Evolutionary conservation across 2,329 filamentous ascomycete species (phyloP).

Genomic region (Monosporascus sp.): DNA sequence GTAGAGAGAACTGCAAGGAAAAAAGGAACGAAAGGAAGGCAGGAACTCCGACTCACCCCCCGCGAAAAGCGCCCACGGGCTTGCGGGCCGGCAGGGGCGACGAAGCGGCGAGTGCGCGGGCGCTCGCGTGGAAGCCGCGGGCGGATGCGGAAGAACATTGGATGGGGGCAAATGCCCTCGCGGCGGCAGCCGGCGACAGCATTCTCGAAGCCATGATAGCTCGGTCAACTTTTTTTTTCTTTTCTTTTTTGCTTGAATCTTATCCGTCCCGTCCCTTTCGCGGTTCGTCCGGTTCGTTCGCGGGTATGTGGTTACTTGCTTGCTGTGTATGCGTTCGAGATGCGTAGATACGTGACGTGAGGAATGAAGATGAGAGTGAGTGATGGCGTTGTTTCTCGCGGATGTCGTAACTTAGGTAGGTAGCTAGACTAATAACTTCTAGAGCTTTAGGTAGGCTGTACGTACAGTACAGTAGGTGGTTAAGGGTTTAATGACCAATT

Average conservation of each 20-base stretch:
- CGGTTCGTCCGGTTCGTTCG: background rate
- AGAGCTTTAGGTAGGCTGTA: background rate
- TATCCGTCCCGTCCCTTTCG: background rate
- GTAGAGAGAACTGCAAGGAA: background rate
- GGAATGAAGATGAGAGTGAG: too few relatives aligned
- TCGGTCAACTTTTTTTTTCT: background rate
- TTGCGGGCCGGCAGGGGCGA: slow-evolving; percentile 49
- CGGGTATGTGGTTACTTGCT: background rate
- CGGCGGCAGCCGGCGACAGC: slow-evolving; percentile 28
- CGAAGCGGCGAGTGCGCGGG: slow-evolving; percentile 35
- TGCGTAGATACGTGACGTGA: too few relatives aligned
- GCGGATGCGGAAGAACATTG: slow-evolving; percentile 29
- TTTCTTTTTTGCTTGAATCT: background rate
- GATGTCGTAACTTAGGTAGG: background rate
- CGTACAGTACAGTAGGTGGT: too few relatives aligned
- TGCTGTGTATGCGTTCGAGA: too few relatives aligned
- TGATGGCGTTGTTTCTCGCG: background rate
- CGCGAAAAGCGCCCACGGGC: slow-evolving; percentile 56
- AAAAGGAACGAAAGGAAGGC: background rate
- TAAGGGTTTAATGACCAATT: too few relatives aligned
- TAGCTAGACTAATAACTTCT: background rate
- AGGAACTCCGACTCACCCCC: slow-evolving; percentile 43
- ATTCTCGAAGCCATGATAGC: slow-evolving; percentile 43
- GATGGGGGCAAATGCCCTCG: background rate
- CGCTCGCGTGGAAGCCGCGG: slow-evolving; percentile 47